phyloP scores from a whole-genome alignment of 176 grass and related monocot species.

The Avena insularis region DNA sequence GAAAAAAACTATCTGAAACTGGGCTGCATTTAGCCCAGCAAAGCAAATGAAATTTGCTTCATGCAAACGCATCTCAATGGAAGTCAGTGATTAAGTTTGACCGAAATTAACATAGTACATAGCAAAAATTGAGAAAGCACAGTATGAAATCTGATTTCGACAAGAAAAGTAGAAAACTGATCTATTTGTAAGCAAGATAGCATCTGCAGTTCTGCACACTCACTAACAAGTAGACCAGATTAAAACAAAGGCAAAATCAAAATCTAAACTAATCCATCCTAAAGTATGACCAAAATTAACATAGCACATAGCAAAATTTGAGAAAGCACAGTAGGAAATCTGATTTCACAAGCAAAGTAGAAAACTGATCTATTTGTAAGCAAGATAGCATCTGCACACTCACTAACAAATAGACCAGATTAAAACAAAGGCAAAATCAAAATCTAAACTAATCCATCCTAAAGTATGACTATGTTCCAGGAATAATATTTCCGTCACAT shows the following conservation, averaged over 20 bases:
- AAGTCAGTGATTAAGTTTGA: conserved; percentile 14
- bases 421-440: neutral
- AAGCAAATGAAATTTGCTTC: conserved; percentile 35
- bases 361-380: conserved; percentile 5
- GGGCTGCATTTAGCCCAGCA: neutral
- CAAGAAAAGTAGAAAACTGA: conserved; percentile 21
- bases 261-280: neutral
- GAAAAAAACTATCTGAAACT: neutral
- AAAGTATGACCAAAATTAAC: neutral
- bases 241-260: neutral
- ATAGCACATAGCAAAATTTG: neutral
- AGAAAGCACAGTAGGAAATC: neutral
- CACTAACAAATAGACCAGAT: neutral
- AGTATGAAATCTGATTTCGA: neutral
- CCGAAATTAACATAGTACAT: neutral
- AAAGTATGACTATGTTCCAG: neutral
- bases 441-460: neutral
- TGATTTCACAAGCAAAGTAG: conserved; percentile 19
- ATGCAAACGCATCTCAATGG: conserved; percentile 29
- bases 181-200: conserved; percentile 21
- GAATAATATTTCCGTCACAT: neutral
- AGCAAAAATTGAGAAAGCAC: conserved; percentile 4
- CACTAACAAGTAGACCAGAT: neutral
- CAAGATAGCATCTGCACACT: conserved; percentile 9
- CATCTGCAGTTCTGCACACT: neutral